Evolutionary conservation across 179 eudicot genomes (phyloP), one percentile per base, ranked within the genome.

Genomic region (Spinacia oleracea): DNA sequence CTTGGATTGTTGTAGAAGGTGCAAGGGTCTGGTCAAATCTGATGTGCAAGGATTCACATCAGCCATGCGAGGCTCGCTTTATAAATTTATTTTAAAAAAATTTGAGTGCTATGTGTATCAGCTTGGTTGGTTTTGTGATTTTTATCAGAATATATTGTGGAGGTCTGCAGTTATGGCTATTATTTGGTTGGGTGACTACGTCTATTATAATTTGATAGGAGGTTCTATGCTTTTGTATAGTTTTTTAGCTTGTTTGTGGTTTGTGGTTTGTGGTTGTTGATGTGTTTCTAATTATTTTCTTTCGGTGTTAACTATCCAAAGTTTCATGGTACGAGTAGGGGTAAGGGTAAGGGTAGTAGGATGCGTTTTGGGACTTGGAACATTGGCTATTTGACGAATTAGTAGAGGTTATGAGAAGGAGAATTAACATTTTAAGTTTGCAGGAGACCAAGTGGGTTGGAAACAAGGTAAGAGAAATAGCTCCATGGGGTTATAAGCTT

Each of bases 21-120:
- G 15, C 25, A 5, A 53, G 25, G 25, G 7, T 18, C 53, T 9
- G 18, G 53, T 9, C 67, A 27, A 64, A 64, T n/a, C 40, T 31
- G 69, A 64, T 64, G 69, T 32, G 69, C 64, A 59, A 59, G 64
- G 60, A 62, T 64, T 16, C 69, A 31, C 10, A 5, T 64, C 3
- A 66, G 16, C 15, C 12, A 34, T 34, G 23, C 16, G 25, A 34
- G 70, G 70, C 46, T 31, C 42, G 0, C 40, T 20, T 66, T 66
- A 2, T 35, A 66, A 12, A 29, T 1, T 18, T 20, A 20, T 56
- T n/a, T 56, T 21, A 7, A 56, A 56, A 21, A 21, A 3, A 6
- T 56, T 56, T 21, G n/a, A 21, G 62, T 6, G n/a, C 9, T 56
- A n/a, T n/a, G 25, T 10, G 23, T 5, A 29, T 56, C 62, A 56